Evolutionary conservation across 1,139 yeast genomes (phyloP).

Genomic region (Kodamaea anthophila): DNA sequence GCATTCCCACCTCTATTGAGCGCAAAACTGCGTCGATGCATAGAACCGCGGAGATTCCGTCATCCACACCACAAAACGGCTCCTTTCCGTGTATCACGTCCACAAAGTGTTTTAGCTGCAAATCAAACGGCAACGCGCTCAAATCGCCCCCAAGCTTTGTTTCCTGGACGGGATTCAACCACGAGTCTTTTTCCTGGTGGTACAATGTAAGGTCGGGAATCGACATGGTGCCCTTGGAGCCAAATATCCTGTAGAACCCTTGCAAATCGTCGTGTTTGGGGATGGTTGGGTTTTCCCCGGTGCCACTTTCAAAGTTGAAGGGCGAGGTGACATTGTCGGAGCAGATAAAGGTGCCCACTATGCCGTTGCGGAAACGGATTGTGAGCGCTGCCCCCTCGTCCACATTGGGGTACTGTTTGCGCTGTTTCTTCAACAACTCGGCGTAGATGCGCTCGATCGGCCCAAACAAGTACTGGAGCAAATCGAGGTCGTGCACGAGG

Average conservation of each 20-base stretch:
- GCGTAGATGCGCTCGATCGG: slow-evolving; percentile 35
- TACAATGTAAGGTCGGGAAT: slow-evolving; percentile 33
- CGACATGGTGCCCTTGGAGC: slow-evolving; percentile 32
- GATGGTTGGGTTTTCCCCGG: slow-evolving; percentile 38
- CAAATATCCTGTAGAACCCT: slow-evolving; percentile 35
- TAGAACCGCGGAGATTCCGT: slow-evolving; percentile 32
- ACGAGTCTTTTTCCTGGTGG: slow-evolving; percentile 24
- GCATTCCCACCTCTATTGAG: slow-evolving; percentile 15
- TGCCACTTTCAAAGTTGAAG: slow-evolving; percentile 34
- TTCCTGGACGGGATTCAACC: slow-evolving; percentile 17
- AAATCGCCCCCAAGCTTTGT: slow-evolving; percentile 13
- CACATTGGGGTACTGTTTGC: slow-evolving; percentile 23
- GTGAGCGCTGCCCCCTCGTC: slow-evolving; percentile 39
- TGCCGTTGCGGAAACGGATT: slow-evolving; percentile 26
- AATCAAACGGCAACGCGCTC: slow-evolving; percentile 24
- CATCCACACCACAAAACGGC: slow-evolving; percentile 33
- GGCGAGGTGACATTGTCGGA: slow-evolving; percentile 36
- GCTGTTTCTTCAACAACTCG: slow-evolving; percentile 28
- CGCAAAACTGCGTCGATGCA: slow-evolving; percentile 17
- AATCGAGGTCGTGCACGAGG: slow-evolving; percentile 36
- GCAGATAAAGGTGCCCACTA: slow-evolving; percentile 35
- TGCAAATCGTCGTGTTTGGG: slow-evolving; percentile 23
- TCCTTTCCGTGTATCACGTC: slow-evolving; percentile 27
- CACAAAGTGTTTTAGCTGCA: slow-evolving; percentile 32
- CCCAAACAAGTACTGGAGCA: slow-evolving; percentile 33